phyloP scores from a whole-genome alignment of 2,329 filamentous ascomycete genomes.

The Xylariomycetidae sp. region DNA sequence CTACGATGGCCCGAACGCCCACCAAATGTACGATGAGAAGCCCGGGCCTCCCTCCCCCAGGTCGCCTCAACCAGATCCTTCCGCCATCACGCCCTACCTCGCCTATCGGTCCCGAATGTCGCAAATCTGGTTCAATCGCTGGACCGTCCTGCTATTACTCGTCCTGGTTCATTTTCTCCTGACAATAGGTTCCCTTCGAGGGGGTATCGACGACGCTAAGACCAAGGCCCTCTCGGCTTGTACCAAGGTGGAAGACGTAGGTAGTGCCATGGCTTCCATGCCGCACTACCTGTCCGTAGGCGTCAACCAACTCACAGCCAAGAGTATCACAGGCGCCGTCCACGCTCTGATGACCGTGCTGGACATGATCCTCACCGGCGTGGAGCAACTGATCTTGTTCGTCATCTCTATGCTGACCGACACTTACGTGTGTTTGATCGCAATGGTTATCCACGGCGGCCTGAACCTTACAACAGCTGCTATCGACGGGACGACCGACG shows the following conservation, averaged over 20 bases:
- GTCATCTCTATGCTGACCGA: conserved; percentile 86
- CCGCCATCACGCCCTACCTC: conserved; percentile 83
- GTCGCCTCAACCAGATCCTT: too few species aligned
- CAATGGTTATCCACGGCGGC: conserved; percentile 72
- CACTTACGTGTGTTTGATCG: conserved; percentile 86
- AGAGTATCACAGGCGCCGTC: conserved; percentile 73
- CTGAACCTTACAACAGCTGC: conserved; percentile 57
- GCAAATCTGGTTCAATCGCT: conserved; percentile 95
- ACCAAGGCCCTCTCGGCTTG: conserved; percentile 81
- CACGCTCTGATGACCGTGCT: conserved; percentile 74
- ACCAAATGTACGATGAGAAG: too few species aligned
- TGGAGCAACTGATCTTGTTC: conserved; percentile 86
- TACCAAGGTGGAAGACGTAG: conserved; percentile 84
- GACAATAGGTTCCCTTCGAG: conserved; percentile 64
- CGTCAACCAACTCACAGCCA: conserved; percentile 78
- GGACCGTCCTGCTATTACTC: conserved; percentile 85
- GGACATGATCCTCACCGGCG: conserved; percentile 69
- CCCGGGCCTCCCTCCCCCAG: too few species aligned
- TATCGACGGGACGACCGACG: conserved; percentile 35
- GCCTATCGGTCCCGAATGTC: conserved; percentile 84
- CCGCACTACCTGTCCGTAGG: conserved; percentile 88
- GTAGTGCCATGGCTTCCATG: conserved; percentile 96
- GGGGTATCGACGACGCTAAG: conserved; percentile 70
- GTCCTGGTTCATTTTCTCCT: conserved; percentile 78
- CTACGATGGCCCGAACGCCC: too few species aligned